phyloP scores from a whole-genome alignment of 306 rosid genomes.

The Rubus parviflorus region DNA sequence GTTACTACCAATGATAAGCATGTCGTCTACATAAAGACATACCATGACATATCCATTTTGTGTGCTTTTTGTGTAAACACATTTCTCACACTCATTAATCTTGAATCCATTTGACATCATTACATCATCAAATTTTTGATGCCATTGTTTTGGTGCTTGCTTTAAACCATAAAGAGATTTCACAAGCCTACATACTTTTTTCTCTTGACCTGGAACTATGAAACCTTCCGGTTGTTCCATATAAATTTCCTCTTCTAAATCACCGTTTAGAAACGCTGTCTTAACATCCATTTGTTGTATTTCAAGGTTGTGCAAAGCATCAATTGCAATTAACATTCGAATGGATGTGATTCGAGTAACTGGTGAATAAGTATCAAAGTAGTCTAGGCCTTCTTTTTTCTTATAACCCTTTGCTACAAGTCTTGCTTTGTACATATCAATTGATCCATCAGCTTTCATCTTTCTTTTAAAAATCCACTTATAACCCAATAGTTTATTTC shows the following conservation, averaged over 20 bases:
- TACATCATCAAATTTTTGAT: not conserved
- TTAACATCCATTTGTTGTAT: conserved; percentile 1
- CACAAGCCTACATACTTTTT: not conserved
- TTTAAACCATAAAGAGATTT: not conserved
- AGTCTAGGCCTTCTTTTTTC: not conserved
- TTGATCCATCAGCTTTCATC: not conserved
- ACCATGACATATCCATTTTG: not conserved
- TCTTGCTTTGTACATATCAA: not conserved
- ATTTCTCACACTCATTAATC: not conserved
- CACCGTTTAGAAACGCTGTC: not conserved
- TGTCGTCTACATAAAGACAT: not conserved
- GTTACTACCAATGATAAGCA: not conserved
- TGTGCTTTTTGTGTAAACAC: no score
- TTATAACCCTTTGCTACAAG: not conserved
- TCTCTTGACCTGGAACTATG: not conserved
- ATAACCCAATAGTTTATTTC: not conserved
- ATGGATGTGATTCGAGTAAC: not conserved
- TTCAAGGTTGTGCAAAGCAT: not conserved
- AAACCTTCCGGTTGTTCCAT: not conserved
- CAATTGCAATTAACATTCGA: not conserved
- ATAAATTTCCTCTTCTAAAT: not conserved
- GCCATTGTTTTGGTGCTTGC: not conserved
- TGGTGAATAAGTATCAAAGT: not conserved
- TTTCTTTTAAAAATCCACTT: not conserved
- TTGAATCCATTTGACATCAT: not conserved